Base-by-base conservation (phyloP, 2,329 filamentous ascomycete species). In the Colletotrichum eleusines region DNA sequence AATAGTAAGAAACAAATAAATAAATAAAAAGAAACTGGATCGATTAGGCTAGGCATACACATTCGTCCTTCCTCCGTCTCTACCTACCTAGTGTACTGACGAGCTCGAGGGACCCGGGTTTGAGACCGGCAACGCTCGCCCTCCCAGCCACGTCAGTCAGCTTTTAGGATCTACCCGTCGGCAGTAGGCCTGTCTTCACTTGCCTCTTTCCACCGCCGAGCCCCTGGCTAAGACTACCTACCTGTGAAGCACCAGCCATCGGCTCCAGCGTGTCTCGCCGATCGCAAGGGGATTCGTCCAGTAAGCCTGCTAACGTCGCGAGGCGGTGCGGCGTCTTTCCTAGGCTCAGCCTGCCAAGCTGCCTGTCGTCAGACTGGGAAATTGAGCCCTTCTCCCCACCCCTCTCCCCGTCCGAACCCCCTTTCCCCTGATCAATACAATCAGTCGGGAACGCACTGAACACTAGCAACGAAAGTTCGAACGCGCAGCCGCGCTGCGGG, bases 151-250 rank as follows among this genome's bases (percentile, higher is more conserved):
- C 58, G 57, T 63, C 68, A 46, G 58, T 63, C 64, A 26, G 11
- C 51, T 54, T 62, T 63, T 46, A 35, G 28, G 51, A 59, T 68
- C 53, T 71, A 59, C 69, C 69, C 64, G 69, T 63, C 42, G 44
- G 40, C 63, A 63, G 58, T 53, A 44, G 38, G 35, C 50, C 40
- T 67, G 63, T 63, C 58, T 71, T 63, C 62, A 55, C 55, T 44
- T 50, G 35, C 42, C 31, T 57, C 48, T 62, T 58, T 44, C 38
- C 48, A 55, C 42, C 53, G 35, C 23, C 33, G 31, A 62, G 38
- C 68, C 58, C 69, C 69, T 71, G 64, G 53, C 64, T 61, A 70
- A 66, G 60, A 64, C 69, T 33, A 38, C 20, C n/a, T n/a, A n/a
- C n/a, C n/a, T n/a, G n/a, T n/a, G 35, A 70, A 53, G 31, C 48